phyloP scores from a whole-genome alignment of 306 rosid genomes.

The Inga laurina region DNA sequence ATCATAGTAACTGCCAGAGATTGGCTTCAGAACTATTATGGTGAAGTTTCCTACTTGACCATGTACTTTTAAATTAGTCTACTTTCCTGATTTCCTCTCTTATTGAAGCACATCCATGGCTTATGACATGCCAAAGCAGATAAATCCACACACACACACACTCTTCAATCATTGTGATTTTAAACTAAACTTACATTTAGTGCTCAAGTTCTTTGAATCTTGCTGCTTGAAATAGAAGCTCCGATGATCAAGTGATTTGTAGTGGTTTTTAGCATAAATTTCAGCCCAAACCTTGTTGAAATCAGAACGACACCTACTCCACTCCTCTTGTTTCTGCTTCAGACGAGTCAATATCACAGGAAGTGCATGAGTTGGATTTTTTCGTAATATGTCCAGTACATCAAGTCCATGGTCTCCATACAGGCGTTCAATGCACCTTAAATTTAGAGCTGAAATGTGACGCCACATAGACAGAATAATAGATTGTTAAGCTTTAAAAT shows the following conservation, averaged over 20 bases:
- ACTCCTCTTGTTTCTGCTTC: slow-evolving; percentile 98
- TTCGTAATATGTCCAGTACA: slow-evolving; percentile 86
- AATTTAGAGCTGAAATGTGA: slow-evolving; percentile 65
- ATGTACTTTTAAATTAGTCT: slow-evolving; percentile 7
- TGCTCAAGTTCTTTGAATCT: slow-evolving; percentile 93
- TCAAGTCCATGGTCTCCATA: slow-evolving; percentile 99
- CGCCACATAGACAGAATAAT: slow-evolving; percentile 19
- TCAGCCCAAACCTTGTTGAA: slow-evolving; percentile 99
- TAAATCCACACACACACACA: background rate
- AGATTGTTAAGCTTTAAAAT: slow-evolving; percentile 10
- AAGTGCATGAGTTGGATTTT: slow-evolving; percentile 73
- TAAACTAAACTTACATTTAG: slow-evolving; percentile 72
- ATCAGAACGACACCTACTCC: slow-evolving; percentile 90
- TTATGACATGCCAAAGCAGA: slow-evolving; percentile 23
- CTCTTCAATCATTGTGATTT: slow-evolving; percentile 4
- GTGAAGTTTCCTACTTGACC: slow-evolving; percentile 1
- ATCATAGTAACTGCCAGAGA: slow-evolving; percentile 6
- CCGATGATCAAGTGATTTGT: slow-evolving; percentile 97
- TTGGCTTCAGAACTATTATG: background rate
- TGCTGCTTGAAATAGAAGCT: slow-evolving; percentile 99
- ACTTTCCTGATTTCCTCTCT: background rate
- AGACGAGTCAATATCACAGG: slow-evolving; percentile 90
- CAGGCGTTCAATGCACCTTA: slow-evolving; percentile 96
- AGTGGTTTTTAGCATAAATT: slow-evolving; percentile 90
- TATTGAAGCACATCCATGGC: slow-evolving; percentile 14